Evolutionary conservation across 257 asterid species (phyloP), one percentile per base, ranked within the genome.

Genomic region (Solanum acaule): DNA sequence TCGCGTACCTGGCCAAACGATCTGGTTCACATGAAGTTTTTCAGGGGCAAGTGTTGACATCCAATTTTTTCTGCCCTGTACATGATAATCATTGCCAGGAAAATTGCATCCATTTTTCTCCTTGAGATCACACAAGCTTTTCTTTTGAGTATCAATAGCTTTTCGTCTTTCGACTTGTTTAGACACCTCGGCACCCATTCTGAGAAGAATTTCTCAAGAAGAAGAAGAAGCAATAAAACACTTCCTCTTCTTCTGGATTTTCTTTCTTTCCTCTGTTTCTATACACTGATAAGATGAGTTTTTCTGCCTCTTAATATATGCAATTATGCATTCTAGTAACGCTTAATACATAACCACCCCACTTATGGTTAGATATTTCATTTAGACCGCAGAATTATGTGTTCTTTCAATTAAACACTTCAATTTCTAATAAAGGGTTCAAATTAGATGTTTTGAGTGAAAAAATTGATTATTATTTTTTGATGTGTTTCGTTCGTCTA

Each of bases 1-100:
- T 96, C 93, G 2, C 8, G 94, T 96, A 2, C 98, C 99, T 29
- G 99, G 98, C 99, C 99, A 97, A 2, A 95, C 97, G 16, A 97
- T 97, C 72, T 95, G 93, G 88, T 97, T 88, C 25, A 96, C 83
- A 6, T 91, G 90, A 77, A 94, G 49, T 1, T 87, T 94, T 0
- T 91, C 95, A 0, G 97, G 98, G 83, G 90, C 77, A 29, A 96
- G 95, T 52, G 65, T 87, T 67, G 91, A 84, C 98, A 96, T 95
- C 99, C 99, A 97, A 91, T 92, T 97, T 88, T 91, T 91, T 5
- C 95, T 88, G 72, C 96, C 98, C 6, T 90, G 38, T 6, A 98
- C 93, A 86, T 27, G 90, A 91, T 95, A 93, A 77, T 96, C 99
- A 87, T 89, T 89, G 37, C 99, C 94, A 0, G 98, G 99, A 61